Conservation (phyloP, 2,329 filamentous ascomycete species). For the Neonectria hederae region DNA sequence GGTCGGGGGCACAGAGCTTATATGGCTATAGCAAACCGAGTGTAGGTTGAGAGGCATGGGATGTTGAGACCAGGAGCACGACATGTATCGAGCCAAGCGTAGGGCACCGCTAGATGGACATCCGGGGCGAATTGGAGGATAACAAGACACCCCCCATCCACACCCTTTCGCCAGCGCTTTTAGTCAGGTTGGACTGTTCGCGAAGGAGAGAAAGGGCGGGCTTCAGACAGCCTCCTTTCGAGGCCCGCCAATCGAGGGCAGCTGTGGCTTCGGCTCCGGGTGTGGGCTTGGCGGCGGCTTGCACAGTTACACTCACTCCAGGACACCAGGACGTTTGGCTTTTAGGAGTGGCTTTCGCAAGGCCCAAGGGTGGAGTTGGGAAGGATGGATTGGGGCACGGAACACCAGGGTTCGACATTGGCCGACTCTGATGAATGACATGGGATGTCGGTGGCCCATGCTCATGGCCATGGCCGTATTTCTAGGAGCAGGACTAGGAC, state of each 20-base stretch:
- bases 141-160: slow-evolving; percentile 33
- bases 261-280: slow-evolving; percentile 41
- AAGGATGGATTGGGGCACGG: slow-evolving; percentile 26
- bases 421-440: slow-evolving; percentile 23
- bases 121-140: slow-evolving; percentile 31
- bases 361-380: slow-evolving; percentile 23
- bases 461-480: slow-evolving; percentile 20
- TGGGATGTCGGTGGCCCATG: slow-evolving; percentile 18
- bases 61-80: slow-evolving; percentile 31
- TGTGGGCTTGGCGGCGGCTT: slow-evolving; percentile 28
- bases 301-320: slow-evolving; percentile 24
- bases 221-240: slow-evolving; percentile 41
- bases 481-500: slow-evolving; percentile 3
- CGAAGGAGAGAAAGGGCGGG: slow-evolving; percentile 33
- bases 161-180: slow-evolving; percentile 24
- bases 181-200: slow-evolving; percentile 34
- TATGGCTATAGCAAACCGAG: slow-evolving; percentile 35
- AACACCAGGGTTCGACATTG: slow-evolving; percentile 34
- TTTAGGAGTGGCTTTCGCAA: slow-evolving; percentile 38
- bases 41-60: slow-evolving; percentile 30
- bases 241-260: slow-evolving; percentile 35
- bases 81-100: slow-evolving; percentile 39
- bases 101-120: slow-evolving; percentile 36
- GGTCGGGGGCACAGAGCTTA: slow-evolving; percentile 39
- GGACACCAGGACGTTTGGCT: slow-evolving; percentile 38